Percentiles rank a stretch among this genome's conserved stretches.
Conservation (phyloP, 2,329 filamentous ascomycete species). For the Colletotrichum sublineola region DNA sequence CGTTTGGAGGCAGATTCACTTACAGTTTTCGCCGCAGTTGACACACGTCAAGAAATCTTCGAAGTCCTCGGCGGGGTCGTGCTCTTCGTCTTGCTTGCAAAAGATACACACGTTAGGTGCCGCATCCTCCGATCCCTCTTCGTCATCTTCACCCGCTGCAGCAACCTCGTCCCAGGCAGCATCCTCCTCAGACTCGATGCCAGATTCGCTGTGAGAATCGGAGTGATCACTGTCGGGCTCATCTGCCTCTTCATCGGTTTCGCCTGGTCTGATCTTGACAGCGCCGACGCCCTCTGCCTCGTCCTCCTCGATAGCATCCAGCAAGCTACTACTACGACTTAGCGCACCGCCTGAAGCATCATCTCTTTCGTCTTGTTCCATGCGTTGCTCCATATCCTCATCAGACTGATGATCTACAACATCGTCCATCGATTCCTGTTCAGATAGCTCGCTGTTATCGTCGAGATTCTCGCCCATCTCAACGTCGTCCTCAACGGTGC, state of each 20-base stretch:
- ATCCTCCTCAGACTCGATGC: constrained; percentile 68
- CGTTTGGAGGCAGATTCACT: constrained; percentile 54
- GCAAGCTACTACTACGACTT: constrained; percentile 32
- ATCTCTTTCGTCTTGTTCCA: constrained; percentile 49
- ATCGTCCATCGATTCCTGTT: constrained; percentile 54
- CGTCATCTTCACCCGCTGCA: constrained; percentile 68
- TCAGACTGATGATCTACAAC: constrained; percentile 53
- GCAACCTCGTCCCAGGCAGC: constrained; percentile 71
- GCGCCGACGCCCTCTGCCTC: constrained; percentile 69
- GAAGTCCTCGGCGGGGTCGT: constrained; percentile 85
- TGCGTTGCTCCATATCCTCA: constrained; percentile 55
- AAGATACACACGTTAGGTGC: constrained; percentile 71
- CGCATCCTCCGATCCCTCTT: constrained; percentile 68
- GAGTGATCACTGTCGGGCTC: constrained; percentile 58
- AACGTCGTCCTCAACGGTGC: constrained; percentile 49
- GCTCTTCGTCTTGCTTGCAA: constrained; percentile 85
- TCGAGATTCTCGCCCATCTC: constrained; percentile 52
- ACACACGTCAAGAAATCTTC: constrained; percentile 83
- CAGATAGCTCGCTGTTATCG: constrained; percentile 51
- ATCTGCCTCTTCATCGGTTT: constrained; percentile 60
- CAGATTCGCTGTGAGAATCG: constrained; percentile 62
- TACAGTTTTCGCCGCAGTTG: constrained; percentile 86
- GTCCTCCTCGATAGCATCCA: constrained; percentile 46
- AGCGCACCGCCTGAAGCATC: constrained; percentile 32
- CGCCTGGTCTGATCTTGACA: constrained; percentile 68